Evolutionary conservation across 331 rosid species (phyloP).

Genomic region (Arachis monticola): DNA sequence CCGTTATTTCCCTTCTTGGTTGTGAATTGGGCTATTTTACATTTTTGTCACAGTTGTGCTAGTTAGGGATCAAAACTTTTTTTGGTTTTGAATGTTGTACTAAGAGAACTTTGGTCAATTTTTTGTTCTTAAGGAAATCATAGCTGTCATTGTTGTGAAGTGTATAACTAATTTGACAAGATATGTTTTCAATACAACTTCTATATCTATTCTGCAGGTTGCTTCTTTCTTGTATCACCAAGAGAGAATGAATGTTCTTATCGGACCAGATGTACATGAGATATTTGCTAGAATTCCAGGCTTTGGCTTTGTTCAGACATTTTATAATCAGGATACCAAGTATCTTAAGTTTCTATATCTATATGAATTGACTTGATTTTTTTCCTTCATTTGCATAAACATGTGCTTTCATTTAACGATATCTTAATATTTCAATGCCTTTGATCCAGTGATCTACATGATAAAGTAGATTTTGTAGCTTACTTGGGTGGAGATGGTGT

Average conservation of each 20-base stretch:
- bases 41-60: too few species aligned
- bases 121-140: neutral
- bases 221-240: conserved; percentile 76
- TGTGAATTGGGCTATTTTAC: too few species aligned
- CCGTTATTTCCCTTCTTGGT: too few species aligned
- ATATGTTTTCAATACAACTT: too few species aligned
- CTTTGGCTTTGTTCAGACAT: conserved; percentile 97
- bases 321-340: conserved; percentile 95
- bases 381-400: neutral
- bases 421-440: conserved; percentile 32
- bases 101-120: neutral
- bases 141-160: conserved; percentile 12
- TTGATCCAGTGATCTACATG: conserved; percentile 82
- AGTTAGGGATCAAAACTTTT: conserved; percentile 16
- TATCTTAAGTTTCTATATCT: conserved; percentile 3
- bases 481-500: conserved; percentile 99
- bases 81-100: conserved; percentile 17
- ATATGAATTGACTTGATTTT: neutral
- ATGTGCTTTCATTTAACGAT: conserved; percentile 33
- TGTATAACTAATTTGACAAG: conserved; percentile 22
- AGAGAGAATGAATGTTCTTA: conserved; percentile 91
- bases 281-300: conserved; percentile 95
- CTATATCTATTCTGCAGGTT: conserved; percentile 53
- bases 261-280: conserved; percentile 97
- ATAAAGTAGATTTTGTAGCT: conserved; percentile 96